Conservation (phyloP, 2,329 filamentous ascomycete species). For the Fusarium torulosum region DNA sequence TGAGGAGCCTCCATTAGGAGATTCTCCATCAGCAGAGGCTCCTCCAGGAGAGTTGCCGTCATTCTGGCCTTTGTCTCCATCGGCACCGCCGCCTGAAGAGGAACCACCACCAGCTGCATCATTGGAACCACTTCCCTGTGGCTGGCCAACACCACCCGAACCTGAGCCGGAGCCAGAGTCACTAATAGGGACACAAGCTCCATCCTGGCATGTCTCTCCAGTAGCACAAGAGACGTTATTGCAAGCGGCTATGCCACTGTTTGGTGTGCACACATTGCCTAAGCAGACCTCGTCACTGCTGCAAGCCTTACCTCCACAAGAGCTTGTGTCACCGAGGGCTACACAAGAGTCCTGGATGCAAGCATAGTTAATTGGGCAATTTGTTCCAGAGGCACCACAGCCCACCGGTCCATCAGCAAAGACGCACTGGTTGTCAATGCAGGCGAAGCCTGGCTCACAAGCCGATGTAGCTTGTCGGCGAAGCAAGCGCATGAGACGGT, state of each 20-base stretch:
- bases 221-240: slow-evolving; percentile 3
- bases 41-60: too few species aligned
- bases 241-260: slow-evolving; percentile 6
- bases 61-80: neutral
- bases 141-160: neutral
- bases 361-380: slow-evolving; percentile 27
- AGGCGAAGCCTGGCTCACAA: slow-evolving; percentile 21
- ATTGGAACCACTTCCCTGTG: neutral
- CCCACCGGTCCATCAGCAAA: neutral
- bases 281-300: slow-evolving; percentile 26
- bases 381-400: slow-evolving; percentile 16
- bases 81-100: neutral
- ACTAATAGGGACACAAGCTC: slow-evolving; percentile 2
- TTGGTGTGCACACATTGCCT: slow-evolving; percentile 27
- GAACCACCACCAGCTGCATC: neutral
- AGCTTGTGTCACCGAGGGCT: slow-evolving; percentile 7
- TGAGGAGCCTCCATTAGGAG: neutral
- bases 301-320: slow-evolving; percentile 22
- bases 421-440: slow-evolving; percentile 27
- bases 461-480: slow-evolving; percentile 16
- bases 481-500: slow-evolving; percentile 10
- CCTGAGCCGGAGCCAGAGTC: neutral
- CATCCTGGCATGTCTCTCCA: slow-evolving; percentile 27
- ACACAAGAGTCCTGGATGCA: slow-evolving; percentile 34
- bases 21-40: neutral